These are phyloP conservation scores for Rhazya stricta DNA, from an alignment of 257 asterid genomes.

Conservation along the genomic window DNA sequence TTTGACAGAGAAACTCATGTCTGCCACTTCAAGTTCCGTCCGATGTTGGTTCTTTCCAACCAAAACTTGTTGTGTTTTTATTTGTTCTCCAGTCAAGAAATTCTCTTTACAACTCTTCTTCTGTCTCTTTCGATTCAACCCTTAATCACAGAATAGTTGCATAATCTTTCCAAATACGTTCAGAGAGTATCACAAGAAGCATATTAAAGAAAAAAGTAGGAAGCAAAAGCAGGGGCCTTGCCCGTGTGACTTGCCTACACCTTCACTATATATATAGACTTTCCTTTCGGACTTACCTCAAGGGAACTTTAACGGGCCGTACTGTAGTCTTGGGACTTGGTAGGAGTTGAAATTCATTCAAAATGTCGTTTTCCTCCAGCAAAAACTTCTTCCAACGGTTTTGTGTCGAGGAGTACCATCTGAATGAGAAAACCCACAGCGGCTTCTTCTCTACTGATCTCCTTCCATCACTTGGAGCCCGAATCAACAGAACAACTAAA, in stretches of 20 bases:
- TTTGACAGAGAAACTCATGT: slow-evolving; percentile 23
- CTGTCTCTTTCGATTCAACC: not conserved
- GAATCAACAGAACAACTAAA: slow-evolving; percentile 52
- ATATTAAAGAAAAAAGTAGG: slow-evolving; percentile 22
- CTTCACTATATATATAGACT: slow-evolving; percentile 34
- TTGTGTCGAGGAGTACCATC: slow-evolving; percentile 53
- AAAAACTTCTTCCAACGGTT: slow-evolving; percentile 56
- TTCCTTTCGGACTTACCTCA: slow-evolving; percentile 14
- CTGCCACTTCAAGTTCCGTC: slow-evolving; percentile 36
- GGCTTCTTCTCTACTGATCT: slow-evolving; percentile 70
- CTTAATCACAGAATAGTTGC: slow-evolving; percentile 27
- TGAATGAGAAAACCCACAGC: slow-evolving; percentile 27
- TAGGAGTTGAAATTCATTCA: slow-evolving; percentile 10
- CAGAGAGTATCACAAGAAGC: slow-evolving; percentile 34
- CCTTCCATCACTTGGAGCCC: slow-evolving; percentile 84
- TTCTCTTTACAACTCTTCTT: slow-evolving; percentile 2
- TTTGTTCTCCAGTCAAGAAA: not conserved
- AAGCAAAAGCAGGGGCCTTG: slow-evolving; percentile 22
- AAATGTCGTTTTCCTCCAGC: slow-evolving; percentile 46
- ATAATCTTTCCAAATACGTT: slow-evolving; percentile 31
- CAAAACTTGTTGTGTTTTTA: slow-evolving; percentile 8
- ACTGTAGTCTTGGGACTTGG: not conserved
- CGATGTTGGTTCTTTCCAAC: slow-evolving; percentile 2
- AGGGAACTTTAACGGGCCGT: slow-evolving; percentile 13
- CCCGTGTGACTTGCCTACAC: slow-evolving; percentile 29